Base-by-base conservation (phyloP, 2,329 filamentous ascomycete genomes). In the Cordyceps sp. region DNA sequence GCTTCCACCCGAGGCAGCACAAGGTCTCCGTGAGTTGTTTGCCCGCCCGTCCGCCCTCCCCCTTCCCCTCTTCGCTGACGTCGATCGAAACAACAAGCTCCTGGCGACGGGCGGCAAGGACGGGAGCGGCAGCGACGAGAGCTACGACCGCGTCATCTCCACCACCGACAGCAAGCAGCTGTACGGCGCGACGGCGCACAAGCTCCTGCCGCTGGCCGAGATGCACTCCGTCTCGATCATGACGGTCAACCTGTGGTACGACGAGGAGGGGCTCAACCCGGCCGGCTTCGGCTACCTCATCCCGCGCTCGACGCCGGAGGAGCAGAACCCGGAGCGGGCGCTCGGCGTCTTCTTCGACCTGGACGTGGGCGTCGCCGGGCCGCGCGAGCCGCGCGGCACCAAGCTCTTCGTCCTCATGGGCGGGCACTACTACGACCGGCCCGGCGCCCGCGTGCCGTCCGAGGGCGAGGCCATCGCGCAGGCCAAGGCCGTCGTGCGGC, bases 351-450 rank as follows among this genome's bases (percentile, higher is more conserved):
- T 96, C 37, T 96, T 96, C 53, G 85, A 93, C 54, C 82, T 76
- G 3, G 74, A 83, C 39, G 67, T 58, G 20, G 39, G 48, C 33
- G 39, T 43, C 27, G 45, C 54, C 30, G 67, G 65, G 14, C 63
- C 69, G 42, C 70, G 78, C 47, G 53, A 55, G 37, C 53, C 53
- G n/a, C 40, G 42, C 23, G 84, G 82, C 17, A 93, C 84, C 12
- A 93, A 93, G 52, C 56, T 96, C 33, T 93, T 88, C 13, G 81
- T 96, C 43, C 93, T 98, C 74, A 62, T 98, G 35, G 90, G 90
- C 36, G 90, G 90, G 2, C 85, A 94, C 56, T 84, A 82, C 69
- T 96, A 84, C 49, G 67, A 61, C 41, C 29, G 45, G 44, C 41
- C 41, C 40, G 29, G 45, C 38, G 14, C 26, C 4, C 25, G 2